Percentiles rank a stretch among this genome's conserved stretches.
Conservation (phyloP, 2,329 filamentous ascomycete genomes). For the Fusarium haematococcum region DNA sequence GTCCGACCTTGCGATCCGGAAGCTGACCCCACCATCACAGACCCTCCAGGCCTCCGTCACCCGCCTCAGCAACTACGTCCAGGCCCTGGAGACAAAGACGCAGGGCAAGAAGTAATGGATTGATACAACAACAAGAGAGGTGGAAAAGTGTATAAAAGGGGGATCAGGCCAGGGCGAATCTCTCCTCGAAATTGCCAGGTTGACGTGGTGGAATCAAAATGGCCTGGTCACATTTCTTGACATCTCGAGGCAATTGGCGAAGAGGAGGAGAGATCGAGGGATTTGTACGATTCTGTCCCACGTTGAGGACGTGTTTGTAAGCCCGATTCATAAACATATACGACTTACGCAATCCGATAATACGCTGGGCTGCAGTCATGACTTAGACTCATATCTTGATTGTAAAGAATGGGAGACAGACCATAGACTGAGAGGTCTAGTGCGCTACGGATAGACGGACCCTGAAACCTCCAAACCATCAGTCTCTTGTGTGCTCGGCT, state of each 20-base stretch:
- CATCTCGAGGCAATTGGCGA: constrained; percentile 11
- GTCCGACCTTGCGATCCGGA: background rate
- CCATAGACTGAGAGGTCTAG: background rate
- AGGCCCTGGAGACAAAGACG: constrained; percentile 83
- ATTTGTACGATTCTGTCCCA: constrained; percentile 29
- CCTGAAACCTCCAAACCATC: background rate
- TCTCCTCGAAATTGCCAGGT: constrained; percentile 8
- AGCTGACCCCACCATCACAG: constrained; percentile 57
- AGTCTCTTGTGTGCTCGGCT: background rate
- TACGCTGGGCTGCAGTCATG: background rate
- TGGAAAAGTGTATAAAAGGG: constrained; percentile 37
- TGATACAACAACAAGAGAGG: constrained; percentile 15
- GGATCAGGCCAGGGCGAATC: background rate
- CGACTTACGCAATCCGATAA: background rate
- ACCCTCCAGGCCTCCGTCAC: constrained; percentile 89
- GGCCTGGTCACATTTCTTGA: constrained; percentile 11
- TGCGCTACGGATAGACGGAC: background rate
- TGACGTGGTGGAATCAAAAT: constrained; percentile 24
- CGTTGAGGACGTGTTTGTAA: constrained; percentile 24
- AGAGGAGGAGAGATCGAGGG: constrained; percentile 6
- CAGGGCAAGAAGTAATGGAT: constrained; percentile 76
- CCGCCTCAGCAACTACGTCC: constrained; percentile 85
- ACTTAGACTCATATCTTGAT: background rate
- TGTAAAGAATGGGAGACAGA: background rate
- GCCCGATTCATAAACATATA: constrained; percentile 11